Evolutionary conservation across 2,329 filamentous ascomycete genomes (phyloP).

Genomic region (Fusarium nelsonii): DNA sequence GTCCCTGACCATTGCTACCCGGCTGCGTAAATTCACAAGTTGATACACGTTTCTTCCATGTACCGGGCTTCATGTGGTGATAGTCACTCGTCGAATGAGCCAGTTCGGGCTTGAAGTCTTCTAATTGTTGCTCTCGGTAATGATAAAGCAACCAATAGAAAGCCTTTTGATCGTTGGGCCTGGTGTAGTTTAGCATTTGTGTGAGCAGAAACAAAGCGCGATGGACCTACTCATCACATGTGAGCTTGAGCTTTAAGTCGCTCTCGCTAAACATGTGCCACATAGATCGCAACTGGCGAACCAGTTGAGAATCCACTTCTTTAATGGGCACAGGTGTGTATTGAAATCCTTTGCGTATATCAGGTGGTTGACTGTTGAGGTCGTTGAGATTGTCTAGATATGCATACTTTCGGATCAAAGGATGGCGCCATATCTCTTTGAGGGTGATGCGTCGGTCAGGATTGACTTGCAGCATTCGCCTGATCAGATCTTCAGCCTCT

Average conservation of each 20-base stretch:
- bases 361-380: slow-evolving; percentile 64
- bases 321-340: slow-evolving; percentile 69
- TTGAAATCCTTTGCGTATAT: slow-evolving; percentile 71
- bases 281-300: slow-evolving; percentile 87
- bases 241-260: slow-evolving; percentile 76
- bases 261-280: slow-evolving; percentile 89
- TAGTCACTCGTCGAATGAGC: slow-evolving; percentile 92
- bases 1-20: slow-evolving; percentile 61
- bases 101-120: slow-evolving; percentile 85
- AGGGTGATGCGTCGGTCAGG: slow-evolving; percentile 84
- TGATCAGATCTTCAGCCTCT: slow-evolving; percentile 83
- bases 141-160: slow-evolving; percentile 89
- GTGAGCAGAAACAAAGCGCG: background rate
- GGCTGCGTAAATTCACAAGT: slow-evolving; percentile 69
- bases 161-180: slow-evolving; percentile 88
- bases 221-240: slow-evolving; percentile 69
- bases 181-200: slow-evolving; percentile 54
- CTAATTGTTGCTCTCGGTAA: slow-evolving; percentile 85
- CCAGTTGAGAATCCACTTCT: slow-evolving; percentile 83
- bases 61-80: slow-evolving; percentile 76
- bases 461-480: slow-evolving; percentile 81
- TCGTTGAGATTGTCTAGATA: slow-evolving; percentile 76
- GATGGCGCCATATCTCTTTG: slow-evolving; percentile 85
- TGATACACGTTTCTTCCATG: slow-evolving; percentile 71
- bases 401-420: slow-evolving; percentile 86